Conservation (phyloP, 2,329 filamentous ascomycete genomes). For the Neofusicoccum sp. region DNA sequence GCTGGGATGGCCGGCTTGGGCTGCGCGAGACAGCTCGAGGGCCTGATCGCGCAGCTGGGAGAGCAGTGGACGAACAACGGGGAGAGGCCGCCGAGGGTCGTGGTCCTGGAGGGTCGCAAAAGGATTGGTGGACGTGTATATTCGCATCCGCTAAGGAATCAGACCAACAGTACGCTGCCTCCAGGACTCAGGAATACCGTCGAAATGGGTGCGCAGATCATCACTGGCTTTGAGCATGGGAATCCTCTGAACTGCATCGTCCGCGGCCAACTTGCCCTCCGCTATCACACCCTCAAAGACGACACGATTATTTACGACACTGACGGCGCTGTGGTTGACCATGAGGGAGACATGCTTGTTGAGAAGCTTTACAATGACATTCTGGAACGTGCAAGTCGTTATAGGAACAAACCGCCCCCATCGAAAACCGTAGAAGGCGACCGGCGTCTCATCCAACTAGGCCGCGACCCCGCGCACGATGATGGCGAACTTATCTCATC, state of each 20-base stretch:
- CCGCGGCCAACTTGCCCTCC: slow-evolving; percentile 82
- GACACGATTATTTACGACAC: slow-evolving; percentile 87
- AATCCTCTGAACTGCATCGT: slow-evolving; percentile 92
- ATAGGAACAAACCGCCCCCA: slow-evolving; percentile 73
- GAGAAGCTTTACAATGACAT: slow-evolving; percentile 95
- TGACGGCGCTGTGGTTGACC: slow-evolving; percentile 74
- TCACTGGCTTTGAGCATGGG: slow-evolving; percentile 92
- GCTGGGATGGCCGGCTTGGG: slow-evolving; percentile 93
- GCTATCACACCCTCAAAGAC: slow-evolving; percentile 77
- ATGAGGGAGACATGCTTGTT: slow-evolving; percentile 69
- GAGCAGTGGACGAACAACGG: slow-evolving; percentile 63
- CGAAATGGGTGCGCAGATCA: slow-evolving; percentile 97
- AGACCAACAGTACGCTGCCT: slow-evolving; percentile 54
- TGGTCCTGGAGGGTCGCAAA: slow-evolving; percentile 82
- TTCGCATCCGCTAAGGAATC: slow-evolving; percentile 68
- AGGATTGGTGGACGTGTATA: slow-evolving; percentile 91
- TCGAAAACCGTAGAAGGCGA: slow-evolving; percentile 78
- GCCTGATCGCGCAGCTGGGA: slow-evolving; percentile 77
- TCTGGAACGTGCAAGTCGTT: slow-evolving; percentile 84
- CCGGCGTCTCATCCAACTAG: slow-evolving; percentile 74
- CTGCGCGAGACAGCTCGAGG: slow-evolving; percentile 86
- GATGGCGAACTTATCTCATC: slow-evolving; percentile 68
- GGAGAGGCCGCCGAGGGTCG: slow-evolving; percentile 68
- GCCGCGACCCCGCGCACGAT: slow-evolving; percentile 64
- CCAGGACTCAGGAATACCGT: slow-evolving; percentile 68